Evolutionary conservation across 441 rosid species (phyloP), one percentile per base, ranked within the genome.

Genomic region (Arabidopsis lyrata): DNA sequence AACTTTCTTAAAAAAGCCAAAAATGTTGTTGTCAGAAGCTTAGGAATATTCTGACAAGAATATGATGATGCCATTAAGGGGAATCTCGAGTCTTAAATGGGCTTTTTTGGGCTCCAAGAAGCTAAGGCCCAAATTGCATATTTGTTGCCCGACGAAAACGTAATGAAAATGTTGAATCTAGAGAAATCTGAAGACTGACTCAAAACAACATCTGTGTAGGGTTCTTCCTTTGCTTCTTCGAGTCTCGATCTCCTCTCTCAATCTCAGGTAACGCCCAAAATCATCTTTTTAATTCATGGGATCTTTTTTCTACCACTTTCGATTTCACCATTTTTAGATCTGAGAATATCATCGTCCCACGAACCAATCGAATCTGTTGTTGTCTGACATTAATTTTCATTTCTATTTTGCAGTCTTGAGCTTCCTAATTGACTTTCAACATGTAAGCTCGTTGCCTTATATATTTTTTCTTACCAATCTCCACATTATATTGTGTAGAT

Each of bases 391-490:
- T 18, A 13, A 12, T 52, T 41, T 32, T 13, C 70, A 34, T 47
- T 0, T 70, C 13, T 69, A 31, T 56, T 49, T 63, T 41, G 72
- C 80, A 70, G 80, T 6, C 5, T 20, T n/a, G 14, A 70, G 41
- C 76, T 49, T 32, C 66, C 66, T 5, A 57, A 57, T 76, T 76
- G 76, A 70, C 80, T 70, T 76, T 64, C 49, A 35, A 62, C 72
- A 76, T 76, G 80, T 76, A 76, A 76, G 76, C 18, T 49, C 68
- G 5, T 58, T 42, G 31, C 31, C 29, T 61, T 47, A 0, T 44
- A 4, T 54, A 6, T 49, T 0, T 10, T 10, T 22, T 13, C 10
- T 49, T 60, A 39, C 20, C 20, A 69, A 45, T 61, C 53, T 50
- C 3, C n/a, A 42, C n/a, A 61, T 68, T 35, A 55, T 63, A n/a